Evolutionary conservation across 2,329 filamentous ascomycete genomes (phyloP), one percentile per base, ranked within the genome.

Genomic region (Beauveria brongniartii): DNA sequence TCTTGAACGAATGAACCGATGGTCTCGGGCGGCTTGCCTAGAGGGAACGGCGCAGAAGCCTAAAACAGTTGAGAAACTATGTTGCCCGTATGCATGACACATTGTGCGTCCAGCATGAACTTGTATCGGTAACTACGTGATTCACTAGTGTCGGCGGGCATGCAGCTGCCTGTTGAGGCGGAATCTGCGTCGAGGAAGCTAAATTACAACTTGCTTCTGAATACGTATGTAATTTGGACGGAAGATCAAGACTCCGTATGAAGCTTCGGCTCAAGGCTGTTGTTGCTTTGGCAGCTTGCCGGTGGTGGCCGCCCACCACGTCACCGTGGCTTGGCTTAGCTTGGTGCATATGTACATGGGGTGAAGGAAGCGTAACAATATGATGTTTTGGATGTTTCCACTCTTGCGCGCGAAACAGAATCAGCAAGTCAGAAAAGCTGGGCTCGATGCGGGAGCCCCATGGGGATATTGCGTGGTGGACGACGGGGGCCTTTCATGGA

Each of bases 381-480:
- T n/a, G 9, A 55, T 34, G 22, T 12, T n/a, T n/a, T 10, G 8
- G 8, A 43, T 22, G 54, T 48, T 48, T 48, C 41, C 43, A 56
- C 54, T n/a, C 20, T 48, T 40, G 16, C 6, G n/a, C 10, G 50
- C 12, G n/a, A 12, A 34, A 34, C 12, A 3, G 34, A 37, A 20
- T n/a, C 50, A 40, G 18, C 28, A 16, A 16, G 16, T 9, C 12
- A 14, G 30, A 34, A 34, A 40, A 40, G 34, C 22, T 55, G 37
- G 16, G 26, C 26, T 48, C 43, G 37, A 48, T 50, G 43, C 46
- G 30, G 55, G 55, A 58, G 55, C 55, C 55, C 55, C 55, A 30
- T 58, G 55, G 55, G 55, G 55, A 46, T 46, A 22, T 22, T 14
- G 20, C 55, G 30, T 48, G 43, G 30, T 22, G 20, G 30, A 44